phyloP scores from a whole-genome alignment of 1,284 basidiomycete genomes.

The Cryptococcus sp. region DNA sequence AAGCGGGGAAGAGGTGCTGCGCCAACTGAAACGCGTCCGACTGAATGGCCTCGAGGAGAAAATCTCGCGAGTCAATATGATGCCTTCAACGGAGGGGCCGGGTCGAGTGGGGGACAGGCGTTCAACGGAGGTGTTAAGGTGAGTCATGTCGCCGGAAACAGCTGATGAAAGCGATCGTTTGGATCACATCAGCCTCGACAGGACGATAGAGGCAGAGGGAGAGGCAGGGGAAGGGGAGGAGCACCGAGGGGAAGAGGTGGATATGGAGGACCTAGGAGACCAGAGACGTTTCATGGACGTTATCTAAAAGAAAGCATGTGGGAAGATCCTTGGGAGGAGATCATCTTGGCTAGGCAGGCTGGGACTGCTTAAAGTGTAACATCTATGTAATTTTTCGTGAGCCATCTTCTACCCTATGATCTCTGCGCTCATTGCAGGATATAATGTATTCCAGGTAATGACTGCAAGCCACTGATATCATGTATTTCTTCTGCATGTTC shows the following conservation, averaged over 20 bases:
- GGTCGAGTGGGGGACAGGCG: too few species aligned
- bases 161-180: background rate
- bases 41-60: too few species aligned
- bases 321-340: constrained; percentile 35
- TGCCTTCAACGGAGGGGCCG: constrained; percentile 9
- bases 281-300: constrained; percentile 2
- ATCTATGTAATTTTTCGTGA: too few species aligned
- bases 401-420: too few species aligned
- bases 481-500: background rate
- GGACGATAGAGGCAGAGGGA: constrained; percentile 9
- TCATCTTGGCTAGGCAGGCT: constrained; percentile 7
- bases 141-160: background rate
- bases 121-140: constrained; percentile 16
- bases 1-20: constrained; percentile 15
- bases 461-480: background rate
- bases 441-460: too few species aligned
- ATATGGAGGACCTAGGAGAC: constrained; percentile 1
- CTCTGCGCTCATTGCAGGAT: too few species aligned
- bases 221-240: constrained; percentile 5
- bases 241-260: constrained; percentile 2
- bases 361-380: background rate
- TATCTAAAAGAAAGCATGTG: constrained; percentile 35
- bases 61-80: background rate
- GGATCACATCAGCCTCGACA: background rate
- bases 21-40: background rate